These are phyloP conservation scores for Umbilicus rupestris DNA, from an alignment of 164 flowering plant genomes.

Conservation along the genomic window DNA sequence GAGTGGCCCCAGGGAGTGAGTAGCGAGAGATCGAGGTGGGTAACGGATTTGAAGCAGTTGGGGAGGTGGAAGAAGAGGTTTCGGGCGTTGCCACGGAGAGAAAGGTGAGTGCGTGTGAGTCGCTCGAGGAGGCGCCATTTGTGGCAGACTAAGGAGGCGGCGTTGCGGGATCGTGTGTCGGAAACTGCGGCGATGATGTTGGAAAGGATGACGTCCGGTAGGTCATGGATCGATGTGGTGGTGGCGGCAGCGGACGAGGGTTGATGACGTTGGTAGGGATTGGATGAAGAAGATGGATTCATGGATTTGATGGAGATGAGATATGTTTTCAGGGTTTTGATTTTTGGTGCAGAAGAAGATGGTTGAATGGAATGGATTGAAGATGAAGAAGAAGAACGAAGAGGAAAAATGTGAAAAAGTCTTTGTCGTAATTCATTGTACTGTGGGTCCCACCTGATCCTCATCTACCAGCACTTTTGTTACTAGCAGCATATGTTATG, in stretches of 20 bases:
- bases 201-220: conserved; percentile 65
- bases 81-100: conserved; percentile 77
- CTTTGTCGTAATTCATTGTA: neutral
- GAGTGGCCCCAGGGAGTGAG: conserved; percentile 82
- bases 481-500: neutral
- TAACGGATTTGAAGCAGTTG: conserved; percentile 39
- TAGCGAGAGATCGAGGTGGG: conserved; percentile 67
- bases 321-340: neutral
- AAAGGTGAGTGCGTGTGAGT: conserved; percentile 46
- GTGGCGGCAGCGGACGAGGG: too few relatives aligned
- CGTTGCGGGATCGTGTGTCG: conserved; percentile 58
- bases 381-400: neutral
- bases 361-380: neutral
- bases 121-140: conserved; percentile 59
- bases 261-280: neutral
- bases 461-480: neutral
- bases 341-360: neutral
- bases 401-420: neutral
- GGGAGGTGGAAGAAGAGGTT: conserved; percentile 52
- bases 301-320: neutral
- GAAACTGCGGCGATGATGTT: conserved; percentile 36
- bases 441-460: neutral
- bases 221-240: conserved; percentile 47
- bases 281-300: neutral
- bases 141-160: conserved; percentile 49